Base-by-base conservation (phyloP, 2,329 filamentous ascomycete species). In the Cadophora sp. region DNA sequence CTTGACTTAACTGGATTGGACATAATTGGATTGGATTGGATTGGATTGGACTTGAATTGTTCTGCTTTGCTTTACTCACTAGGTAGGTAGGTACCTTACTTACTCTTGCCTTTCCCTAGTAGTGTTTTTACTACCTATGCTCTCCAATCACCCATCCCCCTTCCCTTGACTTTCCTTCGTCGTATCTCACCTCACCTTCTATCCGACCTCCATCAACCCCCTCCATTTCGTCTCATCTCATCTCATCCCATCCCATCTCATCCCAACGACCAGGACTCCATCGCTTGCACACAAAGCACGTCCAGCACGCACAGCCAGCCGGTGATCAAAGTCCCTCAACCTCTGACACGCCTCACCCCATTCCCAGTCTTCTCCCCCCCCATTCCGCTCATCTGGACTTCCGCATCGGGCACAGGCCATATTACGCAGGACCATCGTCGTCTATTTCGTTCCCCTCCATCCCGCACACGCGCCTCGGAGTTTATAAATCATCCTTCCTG, bases 401-500 rank as follows among this genome's bases (percentile, higher is more conserved):
- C 41, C 58, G 14, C 58, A 56, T 60, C 47, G 47, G 39, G 64
- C 47, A 66, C 48, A 39, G 43, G 55, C 53, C 39, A 64, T 64
- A 65, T 65, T 65, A 20, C 58, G 24, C 61, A 62, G 61, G 64
- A 66, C 62, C 51, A 55, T 43, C 41, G n/a, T 16, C 24, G 41
- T 51, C 27, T 43, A 56, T 58, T 45, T 60, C 7, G 48, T 55
- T 18, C 55, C 45, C 24, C 7, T 41, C 43, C 33, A 36, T 51
- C 24, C 59, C 18, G 33, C 22, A 45, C 55, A 59, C 56, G 47
- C 43, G 55, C 51, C 56, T 58, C 66, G 65, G 67, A 67, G 62
- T 63, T 67, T 67, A 50, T 36, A 53, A 53, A 27, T n/a, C 55
- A 48, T 68, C 63, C 64, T 62, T 56, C 27, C 36, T 58, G 63